Base-by-base conservation (phyloP, 495 filamentous ascomycete genomes). In the Paragyromitra xinjiangensis region DNA sequence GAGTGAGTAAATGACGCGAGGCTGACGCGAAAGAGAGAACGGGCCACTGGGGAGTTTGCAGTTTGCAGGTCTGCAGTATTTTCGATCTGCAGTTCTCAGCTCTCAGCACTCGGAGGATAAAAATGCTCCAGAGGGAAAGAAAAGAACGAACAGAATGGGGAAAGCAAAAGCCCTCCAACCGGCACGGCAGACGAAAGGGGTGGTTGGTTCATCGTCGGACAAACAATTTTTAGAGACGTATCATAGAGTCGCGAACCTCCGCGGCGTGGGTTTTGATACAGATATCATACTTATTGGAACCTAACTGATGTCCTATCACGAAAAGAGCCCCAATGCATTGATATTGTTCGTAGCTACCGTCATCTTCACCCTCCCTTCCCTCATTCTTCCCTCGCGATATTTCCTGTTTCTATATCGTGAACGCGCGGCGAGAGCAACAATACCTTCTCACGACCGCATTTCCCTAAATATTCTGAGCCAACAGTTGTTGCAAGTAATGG, bases 151-250 rank as follows among this genome's bases (percentile, higher is more conserved):
- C 53, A 50, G 66, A 61, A 58, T 67, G 19, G 69, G 48, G 50
- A 40, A 71, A 26, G 12, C 56, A 62, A 70, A 67, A 24, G 7
- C n/a, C 14, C 11, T 40, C 48, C 51, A 77, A 64, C 62, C 53
- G 59, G 34, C 50, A 77, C 66, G 69, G 69, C 59, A 73, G 50
- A 63, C 42, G 26, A 73, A 75, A 73, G 45, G 69, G 74, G 69
- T 22, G 34, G 69, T 45, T 73, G 69, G 69, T 14, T 24, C 24
- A 51, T 42, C n/a, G 51, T 68, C 59, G 51, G 71, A 66, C 68
- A 76, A 65, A 58, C 61, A 29, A 75, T 56, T 64, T 73, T 73
- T 67, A 65, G 12, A 29, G 69, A 29, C 61, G 69, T 66, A 77
- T 73, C 67, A 76, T 16, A 34, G 19, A 56, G 53, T 5, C 37